These are phyloP conservation scores for Dicorynia guianensis DNA, from an alignment of 306 rosid species.

Conservation along the genomic window DNA sequence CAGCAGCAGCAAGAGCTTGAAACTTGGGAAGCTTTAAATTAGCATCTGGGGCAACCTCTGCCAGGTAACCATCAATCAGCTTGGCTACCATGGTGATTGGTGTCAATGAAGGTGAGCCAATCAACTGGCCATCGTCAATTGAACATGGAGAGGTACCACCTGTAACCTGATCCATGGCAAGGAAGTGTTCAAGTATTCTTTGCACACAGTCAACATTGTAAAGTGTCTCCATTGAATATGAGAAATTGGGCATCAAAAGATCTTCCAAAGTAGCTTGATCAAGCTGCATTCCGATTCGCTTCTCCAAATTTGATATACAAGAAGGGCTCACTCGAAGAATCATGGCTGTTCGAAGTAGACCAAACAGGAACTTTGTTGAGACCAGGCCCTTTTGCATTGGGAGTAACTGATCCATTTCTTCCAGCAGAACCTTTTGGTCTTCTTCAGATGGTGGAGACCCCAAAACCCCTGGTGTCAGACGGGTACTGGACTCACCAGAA, in stretches of 20 bases:
- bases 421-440: constrained; percentile 81
- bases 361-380: constrained; percentile 78
- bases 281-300: constrained; percentile 86
- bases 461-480: constrained; percentile 57
- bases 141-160: constrained; percentile 87
- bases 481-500: constrained; percentile 64
- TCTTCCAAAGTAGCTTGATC: constrained; percentile 96
- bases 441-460: constrained; percentile 82
- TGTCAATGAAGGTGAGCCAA: constrained; percentile 91
- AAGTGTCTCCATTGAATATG: constrained; percentile 94
- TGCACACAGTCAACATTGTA: constrained; percentile 96
- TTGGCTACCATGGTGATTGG: constrained; percentile 95
- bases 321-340: constrained; percentile 74
- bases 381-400: constrained; percentile 84
- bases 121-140: constrained; percentile 79
- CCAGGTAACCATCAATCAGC: constrained; percentile 94
- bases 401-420: constrained; percentile 78
- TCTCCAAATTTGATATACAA: constrained; percentile 84
- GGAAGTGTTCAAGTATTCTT: constrained; percentile 88
- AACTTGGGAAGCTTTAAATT: constrained; percentile 90
- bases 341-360: constrained; percentile 92
- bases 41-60: constrained; percentile 98
- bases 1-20: constrained; percentile 92
- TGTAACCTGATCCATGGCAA: constrained; percentile 74
- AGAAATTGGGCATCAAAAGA: constrained; percentile 94